A percentile compares a stretch with the other conserved stretches of the same genome.
Evolutionary conservation across 2,329 filamentous ascomycete species (phyloP).

Genomic region (Colletotrichum lupini): DNA sequence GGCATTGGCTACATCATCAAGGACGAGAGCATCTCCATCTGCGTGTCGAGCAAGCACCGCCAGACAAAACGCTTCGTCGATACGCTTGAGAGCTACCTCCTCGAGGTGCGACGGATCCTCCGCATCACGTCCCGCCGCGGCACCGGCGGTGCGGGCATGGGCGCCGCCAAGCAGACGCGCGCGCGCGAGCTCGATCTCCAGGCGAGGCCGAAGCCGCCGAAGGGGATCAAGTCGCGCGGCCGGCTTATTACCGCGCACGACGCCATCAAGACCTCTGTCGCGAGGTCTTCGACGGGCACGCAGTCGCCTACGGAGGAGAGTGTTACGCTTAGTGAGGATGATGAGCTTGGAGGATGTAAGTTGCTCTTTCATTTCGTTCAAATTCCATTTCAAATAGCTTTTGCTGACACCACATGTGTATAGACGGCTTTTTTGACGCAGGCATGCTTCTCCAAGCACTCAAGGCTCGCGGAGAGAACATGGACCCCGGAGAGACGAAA

Average conservation of each 20-base stretch:
- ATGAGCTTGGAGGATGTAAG: conserved; percentile 94
- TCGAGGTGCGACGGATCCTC: conserved; percentile 89
- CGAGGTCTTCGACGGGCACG: conserved; percentile 58
- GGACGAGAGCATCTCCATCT: conserved; percentile 89
- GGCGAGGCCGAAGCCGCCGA: conserved; percentile 47
- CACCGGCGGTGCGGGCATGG: conserved; percentile 16
- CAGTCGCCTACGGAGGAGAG: conserved; percentile 77
- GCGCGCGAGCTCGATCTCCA: conserved; percentile 64
- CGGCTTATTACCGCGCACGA: conserved; percentile 74
- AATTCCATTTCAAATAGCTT: conserved; percentile 32
- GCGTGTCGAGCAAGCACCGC: conserved; percentile 91
- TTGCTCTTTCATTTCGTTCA: conserved; percentile 41
- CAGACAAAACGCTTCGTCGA: conserved; percentile 93
- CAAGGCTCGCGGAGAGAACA: conserved; percentile 73
- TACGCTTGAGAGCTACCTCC: conserved; percentile 87
- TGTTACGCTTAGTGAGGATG: conserved; percentile 80
- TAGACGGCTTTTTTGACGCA: conserved; percentile 97
- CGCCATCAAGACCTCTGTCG: conserved; percentile 48
- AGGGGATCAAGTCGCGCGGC: conserved; percentile 76
- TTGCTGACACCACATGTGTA: neutral
- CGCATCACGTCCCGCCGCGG: conserved; percentile 68
- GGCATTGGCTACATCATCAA: conserved; percentile 99
- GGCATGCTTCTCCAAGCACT: conserved; percentile 93
- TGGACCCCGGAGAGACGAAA: conserved; percentile 63
- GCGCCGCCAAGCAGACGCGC: conserved; percentile 56